Percentiles rank a stretch among this genome's conserved stretches.
phyloP scores from a whole-genome alignment of 2,329 filamentous ascomycete genomes.

The Chaetomium strumarium region DNA sequence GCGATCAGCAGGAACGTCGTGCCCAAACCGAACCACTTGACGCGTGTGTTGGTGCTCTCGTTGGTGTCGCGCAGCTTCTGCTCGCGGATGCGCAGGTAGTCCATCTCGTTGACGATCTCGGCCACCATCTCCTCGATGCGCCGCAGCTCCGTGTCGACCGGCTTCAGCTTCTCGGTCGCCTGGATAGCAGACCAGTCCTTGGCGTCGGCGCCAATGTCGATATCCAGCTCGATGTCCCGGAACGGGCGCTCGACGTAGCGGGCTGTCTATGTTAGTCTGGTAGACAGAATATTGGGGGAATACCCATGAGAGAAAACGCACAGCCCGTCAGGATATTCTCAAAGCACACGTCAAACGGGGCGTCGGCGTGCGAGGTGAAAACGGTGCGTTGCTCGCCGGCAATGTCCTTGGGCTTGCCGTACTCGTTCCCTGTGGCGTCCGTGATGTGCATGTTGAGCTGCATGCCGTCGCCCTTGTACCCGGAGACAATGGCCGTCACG shows the following conservation, averaged over 20 bases:
- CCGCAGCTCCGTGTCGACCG: conserved; percentile 88
- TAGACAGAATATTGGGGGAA: neutral
- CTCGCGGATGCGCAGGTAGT: conserved; percentile 83
- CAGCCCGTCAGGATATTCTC: conserved; percentile 71
- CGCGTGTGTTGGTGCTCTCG: conserved; percentile 97
- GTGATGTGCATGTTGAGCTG: conserved; percentile 91
- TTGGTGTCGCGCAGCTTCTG: conserved; percentile 97
- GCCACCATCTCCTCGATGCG: conserved; percentile 84
- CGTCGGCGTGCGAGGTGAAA: conserved; percentile 88
- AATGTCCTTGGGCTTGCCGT: conserved; percentile 84
- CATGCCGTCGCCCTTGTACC: conserved; percentile 87
- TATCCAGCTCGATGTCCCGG: conserved; percentile 82
- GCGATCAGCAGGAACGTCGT: conserved; percentile 88
- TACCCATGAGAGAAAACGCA: conserved; percentile 42
- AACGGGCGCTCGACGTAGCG: conserved; percentile 41
- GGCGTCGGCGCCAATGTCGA: conserved; percentile 93
- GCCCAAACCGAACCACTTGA: conserved; percentile 96
- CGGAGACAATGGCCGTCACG: conserved; percentile 82
- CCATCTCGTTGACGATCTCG: conserved; percentile 92
- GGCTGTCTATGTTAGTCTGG: conserved; percentile 13
- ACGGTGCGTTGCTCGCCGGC: conserved; percentile 87
- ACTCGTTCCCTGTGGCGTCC: conserved; percentile 93
- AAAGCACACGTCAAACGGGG: conserved; percentile 94
- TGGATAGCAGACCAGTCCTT: conserved; percentile 98
- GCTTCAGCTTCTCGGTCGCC: conserved; percentile 95